Evolutionary conservation across 2,329 filamentous ascomycete species (phyloP).

Genomic region (Microdochium nivale): DNA sequence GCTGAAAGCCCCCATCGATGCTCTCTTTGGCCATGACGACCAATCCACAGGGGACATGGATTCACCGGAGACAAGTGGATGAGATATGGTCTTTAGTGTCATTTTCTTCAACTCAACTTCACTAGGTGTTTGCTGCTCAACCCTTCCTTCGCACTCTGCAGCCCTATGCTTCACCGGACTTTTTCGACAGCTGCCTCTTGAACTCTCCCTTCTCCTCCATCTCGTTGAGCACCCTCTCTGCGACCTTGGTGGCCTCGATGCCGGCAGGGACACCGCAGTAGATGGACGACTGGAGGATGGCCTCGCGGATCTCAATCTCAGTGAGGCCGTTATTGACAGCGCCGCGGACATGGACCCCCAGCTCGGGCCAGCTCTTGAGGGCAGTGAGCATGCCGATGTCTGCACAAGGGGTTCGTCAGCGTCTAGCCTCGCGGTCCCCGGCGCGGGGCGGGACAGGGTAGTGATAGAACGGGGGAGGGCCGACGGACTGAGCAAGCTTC

Average conservation of each 20-base stretch:
- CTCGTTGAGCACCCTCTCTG: constrained; percentile 20
- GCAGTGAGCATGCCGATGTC: constrained; percentile 34
- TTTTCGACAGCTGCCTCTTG: not conserved
- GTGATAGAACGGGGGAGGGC: too few relatives aligned
- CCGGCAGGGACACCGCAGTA: constrained; percentile 35
- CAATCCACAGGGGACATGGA: too few relatives aligned
- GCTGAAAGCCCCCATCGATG: too few relatives aligned
- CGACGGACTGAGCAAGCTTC: constrained; percentile 40
- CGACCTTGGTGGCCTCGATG: constrained; percentile 27
- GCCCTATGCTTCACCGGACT: too few relatives aligned
- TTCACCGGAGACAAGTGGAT: too few relatives aligned
- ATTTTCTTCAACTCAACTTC: too few relatives aligned
- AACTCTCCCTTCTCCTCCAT: constrained; percentile 17
- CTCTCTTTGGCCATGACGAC: too few relatives aligned
- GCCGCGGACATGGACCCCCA: constrained; percentile 53
- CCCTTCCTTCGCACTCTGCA: too few relatives aligned
- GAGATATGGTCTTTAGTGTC: too few relatives aligned
- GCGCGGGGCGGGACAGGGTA: too few relatives aligned
- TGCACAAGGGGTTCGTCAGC: not conserved
- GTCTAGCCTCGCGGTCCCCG: too few relatives aligned
- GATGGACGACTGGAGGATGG: constrained; percentile 35
- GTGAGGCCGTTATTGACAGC: constrained; percentile 54
- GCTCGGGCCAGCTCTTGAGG: constrained; percentile 48
- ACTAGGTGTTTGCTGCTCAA: too few relatives aligned
- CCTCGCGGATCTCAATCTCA: constrained; percentile 55